Percentiles rank a stretch among this genome's conserved stretches.
Conservation (phyloP, 805 yeast species). For the Candida chilensis region DNA sequence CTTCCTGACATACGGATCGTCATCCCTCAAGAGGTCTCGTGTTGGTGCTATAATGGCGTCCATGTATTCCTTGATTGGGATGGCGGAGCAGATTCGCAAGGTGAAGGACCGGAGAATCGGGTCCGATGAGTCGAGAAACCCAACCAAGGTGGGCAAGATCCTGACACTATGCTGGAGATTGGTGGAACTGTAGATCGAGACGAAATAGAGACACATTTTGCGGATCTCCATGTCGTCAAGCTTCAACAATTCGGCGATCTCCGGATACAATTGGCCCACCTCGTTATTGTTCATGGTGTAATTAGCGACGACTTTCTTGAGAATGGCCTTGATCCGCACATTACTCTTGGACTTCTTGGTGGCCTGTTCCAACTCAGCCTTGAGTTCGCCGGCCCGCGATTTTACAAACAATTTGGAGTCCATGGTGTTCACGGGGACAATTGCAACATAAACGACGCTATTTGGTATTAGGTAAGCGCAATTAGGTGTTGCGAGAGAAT, state of each 20-base stretch:
- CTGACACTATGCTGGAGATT: too few species aligned
- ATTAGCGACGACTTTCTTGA: conserved; percentile 75
- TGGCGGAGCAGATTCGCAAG: conserved; percentile 51
- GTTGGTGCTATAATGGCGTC: conserved; percentile 35
- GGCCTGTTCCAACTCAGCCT: conserved; percentile 32
- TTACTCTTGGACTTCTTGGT: conserved; percentile 30
- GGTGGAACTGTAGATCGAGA: too few species aligned
- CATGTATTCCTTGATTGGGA: conserved; percentile 44
- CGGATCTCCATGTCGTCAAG: conserved; percentile 59
- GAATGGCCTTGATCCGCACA: conserved; percentile 19
- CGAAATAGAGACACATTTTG: conserved; percentile 59
- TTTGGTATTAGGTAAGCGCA: too few species aligned
- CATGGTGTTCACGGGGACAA: too few species aligned
- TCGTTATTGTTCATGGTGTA: conserved; percentile 78
- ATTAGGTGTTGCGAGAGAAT: too few species aligned
- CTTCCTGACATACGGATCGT: conserved; percentile 54
- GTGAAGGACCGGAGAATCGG: conserved; percentile 51
- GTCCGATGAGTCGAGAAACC: conserved; percentile 11
- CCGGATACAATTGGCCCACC: conserved; percentile 57
- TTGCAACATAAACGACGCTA: too few species aligned
- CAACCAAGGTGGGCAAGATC: too few species aligned
- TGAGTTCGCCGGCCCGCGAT: conserved; percentile 26
- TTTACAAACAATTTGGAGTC: conserved; percentile 26
- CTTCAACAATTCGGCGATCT: conserved; percentile 44
- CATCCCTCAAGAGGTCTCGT: conserved; percentile 24